Conservation (phyloP, 2,329 filamentous ascomycete genomes). For the Fusarium musae region DNA sequence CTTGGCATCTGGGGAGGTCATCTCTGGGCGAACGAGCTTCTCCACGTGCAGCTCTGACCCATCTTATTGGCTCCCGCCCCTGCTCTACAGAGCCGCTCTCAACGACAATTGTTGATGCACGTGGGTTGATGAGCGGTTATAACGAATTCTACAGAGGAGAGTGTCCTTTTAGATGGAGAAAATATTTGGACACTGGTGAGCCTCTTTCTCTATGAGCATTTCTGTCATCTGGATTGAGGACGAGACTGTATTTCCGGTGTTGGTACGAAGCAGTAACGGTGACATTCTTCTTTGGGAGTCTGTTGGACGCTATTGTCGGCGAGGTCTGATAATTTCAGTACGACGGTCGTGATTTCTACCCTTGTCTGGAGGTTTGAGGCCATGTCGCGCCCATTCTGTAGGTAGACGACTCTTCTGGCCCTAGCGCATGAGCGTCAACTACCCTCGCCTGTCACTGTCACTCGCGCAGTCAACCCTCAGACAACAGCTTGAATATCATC, state of each 20-base stretch:
- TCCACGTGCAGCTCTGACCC: constrained; percentile 18
- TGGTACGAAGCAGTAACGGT: not conserved
- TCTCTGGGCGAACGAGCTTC: constrained; percentile 20
- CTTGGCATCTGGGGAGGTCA: constrained; percentile 26
- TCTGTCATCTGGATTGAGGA: not conserved
- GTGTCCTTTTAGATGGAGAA: too few species aligned
- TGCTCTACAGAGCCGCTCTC: constrained; percentile 11
- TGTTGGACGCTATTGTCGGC: not conserved
- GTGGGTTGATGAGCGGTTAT: constrained; percentile 19
- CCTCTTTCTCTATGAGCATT: not conserved
- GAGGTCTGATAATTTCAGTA: not conserved
- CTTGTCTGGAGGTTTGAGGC: not conserved
- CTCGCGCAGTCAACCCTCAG: not conserved
- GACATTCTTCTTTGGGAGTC: not conserved
- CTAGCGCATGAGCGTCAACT: not conserved
- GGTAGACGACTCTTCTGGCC: not conserved
- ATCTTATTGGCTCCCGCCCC: constrained; percentile 15
- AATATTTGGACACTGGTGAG: too few species aligned
- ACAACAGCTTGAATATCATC: too few species aligned
- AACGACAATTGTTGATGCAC: constrained; percentile 29
- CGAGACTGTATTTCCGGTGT: not conserved
- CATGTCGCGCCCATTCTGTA: not conserved
- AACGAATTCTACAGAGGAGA: not conserved
- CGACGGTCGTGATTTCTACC: fast-evolving
- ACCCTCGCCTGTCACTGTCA: not conserved